These are phyloP conservation scores for Pichia ethanolica DNA, from an alignment of 805 yeast genomes.

Conservation along the genomic window DNA sequence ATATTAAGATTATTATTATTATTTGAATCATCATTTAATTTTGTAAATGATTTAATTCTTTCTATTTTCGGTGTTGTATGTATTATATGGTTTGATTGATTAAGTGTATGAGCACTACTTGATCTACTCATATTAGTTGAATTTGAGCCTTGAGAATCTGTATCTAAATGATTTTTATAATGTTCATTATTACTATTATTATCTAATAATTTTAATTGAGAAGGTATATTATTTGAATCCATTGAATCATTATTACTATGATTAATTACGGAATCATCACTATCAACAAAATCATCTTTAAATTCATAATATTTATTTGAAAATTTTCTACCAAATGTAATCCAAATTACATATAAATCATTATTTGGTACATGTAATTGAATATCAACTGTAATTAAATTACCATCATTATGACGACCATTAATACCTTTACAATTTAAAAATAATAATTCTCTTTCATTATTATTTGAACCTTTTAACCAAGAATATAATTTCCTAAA, in stretches of 20 bases:
- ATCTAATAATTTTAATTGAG: conserved; percentile 45
- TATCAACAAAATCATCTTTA: neutral
- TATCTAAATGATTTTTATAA: conserved; percentile 21
- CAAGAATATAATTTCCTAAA: conserved; percentile 63
- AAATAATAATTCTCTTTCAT: conserved; percentile 45
- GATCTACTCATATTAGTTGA: conserved; percentile 17
- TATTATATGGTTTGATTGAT: neutral
- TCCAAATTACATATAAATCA: conserved; percentile 66
- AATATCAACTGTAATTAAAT: conserved; percentile 57
- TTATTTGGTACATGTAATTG: conserved; percentile 66
- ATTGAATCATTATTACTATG: conserved; percentile 3
- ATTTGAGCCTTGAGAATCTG: conserved; percentile 21
- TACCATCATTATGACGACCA: conserved; percentile 68
- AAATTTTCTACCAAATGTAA: conserved; percentile 62
- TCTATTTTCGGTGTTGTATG: conserved; percentile 4
- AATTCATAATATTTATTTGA: neutral
- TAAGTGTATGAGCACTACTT: conserved; percentile 16
- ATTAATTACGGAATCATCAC: neutral
- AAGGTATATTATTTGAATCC: conserved; percentile 31
- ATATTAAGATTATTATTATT: neutral
- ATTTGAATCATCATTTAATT: neutral
- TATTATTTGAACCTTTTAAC: conserved; percentile 19
- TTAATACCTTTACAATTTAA: conserved; percentile 57
- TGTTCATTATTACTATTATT: conserved; percentile 28
- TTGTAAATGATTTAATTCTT: neutral